A percentile compares a stretch with the other conserved stretches of the same genome.
phyloP scores from a whole-genome alignment of 2,329 filamentous ascomycete genomes.

The Microsporum ferrugineum region DNA sequence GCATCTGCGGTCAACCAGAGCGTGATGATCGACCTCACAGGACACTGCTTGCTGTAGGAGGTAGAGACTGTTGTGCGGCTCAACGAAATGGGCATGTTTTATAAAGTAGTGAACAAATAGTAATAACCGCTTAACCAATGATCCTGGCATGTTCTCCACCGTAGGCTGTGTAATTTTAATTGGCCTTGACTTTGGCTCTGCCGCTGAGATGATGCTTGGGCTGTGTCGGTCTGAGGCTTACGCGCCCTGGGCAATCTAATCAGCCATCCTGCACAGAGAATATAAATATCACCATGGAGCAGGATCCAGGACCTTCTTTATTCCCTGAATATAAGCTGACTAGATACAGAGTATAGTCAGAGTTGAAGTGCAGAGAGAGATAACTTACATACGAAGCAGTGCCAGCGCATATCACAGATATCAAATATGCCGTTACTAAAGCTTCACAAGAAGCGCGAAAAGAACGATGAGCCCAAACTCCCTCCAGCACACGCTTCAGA shows the following conservation, averaged over 20 bases:
- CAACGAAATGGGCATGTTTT: too few relatives aligned
- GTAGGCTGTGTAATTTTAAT: background rate
- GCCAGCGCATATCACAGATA: background rate
- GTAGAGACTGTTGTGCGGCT: too few relatives aligned
- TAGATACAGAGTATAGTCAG: background rate
- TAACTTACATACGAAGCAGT: too few relatives aligned
- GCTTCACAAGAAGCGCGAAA: slow-evolving; percentile 51
- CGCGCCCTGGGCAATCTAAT: slow-evolving; percentile 1
- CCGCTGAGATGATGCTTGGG: background rate
- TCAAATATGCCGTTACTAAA: slow-evolving; percentile 44
- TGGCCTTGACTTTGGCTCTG: background rate
- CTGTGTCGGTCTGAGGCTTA: background rate
- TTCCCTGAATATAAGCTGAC: background rate
- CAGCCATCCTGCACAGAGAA: background rate
- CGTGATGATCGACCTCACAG: too few relatives aligned
- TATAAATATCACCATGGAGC: background rate
- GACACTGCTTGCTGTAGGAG: too few relatives aligned
- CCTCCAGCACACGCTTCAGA: slow-evolving; percentile 5
- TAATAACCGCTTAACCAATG: background rate
- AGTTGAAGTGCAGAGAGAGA: too few relatives aligned
- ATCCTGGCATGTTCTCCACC: background rate
- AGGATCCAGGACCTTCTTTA: background rate
- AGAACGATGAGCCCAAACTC: slow-evolving; percentile 19
- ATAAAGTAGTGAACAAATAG: too few relatives aligned
- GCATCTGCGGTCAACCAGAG: too few relatives aligned